phyloP scores from a whole-genome alignment of 148 eudicot genomes.

The Camellia granthamiana region DNA sequence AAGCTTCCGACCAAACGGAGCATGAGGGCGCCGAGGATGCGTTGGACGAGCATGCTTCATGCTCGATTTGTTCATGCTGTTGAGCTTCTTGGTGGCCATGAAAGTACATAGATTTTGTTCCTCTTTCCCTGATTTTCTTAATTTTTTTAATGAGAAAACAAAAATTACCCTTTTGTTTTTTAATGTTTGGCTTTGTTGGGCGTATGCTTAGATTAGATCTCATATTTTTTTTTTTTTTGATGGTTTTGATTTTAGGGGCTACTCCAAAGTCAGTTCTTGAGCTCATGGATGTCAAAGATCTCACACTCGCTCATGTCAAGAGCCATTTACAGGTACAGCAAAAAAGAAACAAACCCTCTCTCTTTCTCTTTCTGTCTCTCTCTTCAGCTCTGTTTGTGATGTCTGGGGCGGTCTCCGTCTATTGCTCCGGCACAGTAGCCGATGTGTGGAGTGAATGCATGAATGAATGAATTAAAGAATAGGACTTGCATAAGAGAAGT shows the following conservation, averaged over 20 bases:
- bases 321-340: constrained; percentile 57
- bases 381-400: not conserved
- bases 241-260: constrained; percentile 36
- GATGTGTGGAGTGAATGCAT: constrained; percentile 26
- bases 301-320: constrained; percentile 60
- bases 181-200: not conserved
- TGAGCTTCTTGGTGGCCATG: constrained; percentile 66
- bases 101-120: constrained; percentile 29
- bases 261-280: constrained; percentile 67
- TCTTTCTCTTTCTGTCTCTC: constrained; percentile 16
- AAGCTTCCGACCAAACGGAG: constrained; percentile 45
- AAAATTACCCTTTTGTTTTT: too few species aligned
- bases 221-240: not conserved
- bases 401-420: constrained; percentile 21
- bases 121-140: not conserved
- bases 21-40: constrained; percentile 58
- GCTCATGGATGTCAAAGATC: constrained; percentile 67
- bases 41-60: constrained; percentile 57
- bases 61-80: constrained; percentile 56
- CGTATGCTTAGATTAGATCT: not conserved
- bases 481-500: not conserved
- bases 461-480: constrained; percentile 22
- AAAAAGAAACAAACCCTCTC: not conserved
- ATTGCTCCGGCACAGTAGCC: constrained; percentile 50
- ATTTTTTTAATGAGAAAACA: not conserved